phyloP scores from a whole-genome alignment of 2,329 filamentous ascomycete genomes.

The Hymenoscyphus repandus region DNA sequence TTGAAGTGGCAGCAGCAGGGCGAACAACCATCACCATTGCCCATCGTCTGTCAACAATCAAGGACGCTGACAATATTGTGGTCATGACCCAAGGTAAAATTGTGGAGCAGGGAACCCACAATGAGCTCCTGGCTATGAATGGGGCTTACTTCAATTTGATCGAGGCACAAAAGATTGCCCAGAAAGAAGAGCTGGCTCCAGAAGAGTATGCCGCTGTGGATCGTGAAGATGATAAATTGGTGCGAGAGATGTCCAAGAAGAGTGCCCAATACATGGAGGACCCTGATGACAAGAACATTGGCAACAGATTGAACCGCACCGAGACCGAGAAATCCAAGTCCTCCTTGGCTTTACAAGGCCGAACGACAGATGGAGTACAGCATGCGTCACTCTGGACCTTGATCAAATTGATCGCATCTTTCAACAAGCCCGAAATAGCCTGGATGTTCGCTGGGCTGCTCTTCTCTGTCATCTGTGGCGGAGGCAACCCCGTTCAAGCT shows the following conservation, averaged over 20 bases:
- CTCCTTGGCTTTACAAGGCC: conserved; percentile 61
- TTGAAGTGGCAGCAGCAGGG: conserved; percentile 79
- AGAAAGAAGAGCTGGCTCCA: conserved; percentile 47
- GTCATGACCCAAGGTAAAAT: conserved; percentile 85
- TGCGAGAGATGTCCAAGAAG: conserved; percentile 41
- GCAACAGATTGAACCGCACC: conserved; percentile 50
- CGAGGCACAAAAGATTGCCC: conserved; percentile 76
- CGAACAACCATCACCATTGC: conserved; percentile 95
- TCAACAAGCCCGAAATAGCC: conserved; percentile 69
- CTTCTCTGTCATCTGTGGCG: conserved; percentile 73
- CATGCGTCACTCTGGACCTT: conserved; percentile 70
- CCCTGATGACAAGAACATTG: conserved; percentile 55
- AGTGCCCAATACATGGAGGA: conserved; percentile 44
- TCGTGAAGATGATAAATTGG: conserved; percentile 46
- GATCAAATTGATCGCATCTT: conserved; percentile 72
- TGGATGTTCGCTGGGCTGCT: conserved; percentile 69
- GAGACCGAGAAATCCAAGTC: conserved; percentile 57
- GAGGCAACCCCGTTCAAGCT: conserved; percentile 69
- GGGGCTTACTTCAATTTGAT: conserved; percentile 82
- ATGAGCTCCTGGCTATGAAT: conserved; percentile 63
- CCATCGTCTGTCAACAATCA: conserved; percentile 91
- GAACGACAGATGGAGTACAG: conserved; percentile 42
- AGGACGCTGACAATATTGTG: conserved; percentile 89
- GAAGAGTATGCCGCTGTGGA: conserved; percentile 49
- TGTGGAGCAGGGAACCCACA: conserved; percentile 85